Evolutionary conservation across 2,329 filamentous ascomycete species (phyloP).

Genomic region (Xylaria sp.): DNA sequence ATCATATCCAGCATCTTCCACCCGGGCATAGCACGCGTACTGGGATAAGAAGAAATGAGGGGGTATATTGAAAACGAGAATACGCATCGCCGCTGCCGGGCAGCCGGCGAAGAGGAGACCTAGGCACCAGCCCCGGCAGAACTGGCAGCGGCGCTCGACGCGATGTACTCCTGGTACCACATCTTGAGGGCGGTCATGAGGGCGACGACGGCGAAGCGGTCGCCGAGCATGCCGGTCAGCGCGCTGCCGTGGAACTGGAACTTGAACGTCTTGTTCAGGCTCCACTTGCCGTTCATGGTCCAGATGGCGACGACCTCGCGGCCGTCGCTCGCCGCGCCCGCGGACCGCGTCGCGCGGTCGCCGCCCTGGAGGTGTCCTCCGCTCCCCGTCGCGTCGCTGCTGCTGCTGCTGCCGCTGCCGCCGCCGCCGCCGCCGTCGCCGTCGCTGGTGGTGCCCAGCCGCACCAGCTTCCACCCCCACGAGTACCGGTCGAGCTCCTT

Average conservation of each 20-base stretch:
- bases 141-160: not conserved
- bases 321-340: slow-evolving; percentile 24
- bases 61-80: slow-evolving; percentile 35
- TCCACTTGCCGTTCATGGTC: slow-evolving; percentile 15
- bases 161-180: not conserved
- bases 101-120: not conserved
- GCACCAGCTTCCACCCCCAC: slow-evolving; percentile 28
- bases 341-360: slow-evolving; percentile 1
- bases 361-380: no score
- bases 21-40: not conserved
- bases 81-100: slow-evolving; percentile 50
- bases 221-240: slow-evolving; percentile 27
- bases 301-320: slow-evolving; percentile 31
- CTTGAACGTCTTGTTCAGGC: slow-evolving; percentile 26
- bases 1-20: no score
- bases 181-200: slow-evolving; percentile 28
- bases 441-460: no score
- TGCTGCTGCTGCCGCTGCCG: no score
- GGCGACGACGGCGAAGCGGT: slow-evolving; percentile 24
- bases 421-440: no score
- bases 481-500: slow-evolving; percentile 13
- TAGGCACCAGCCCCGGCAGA: not conserved
- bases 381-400: slow-evolving; percentile 4
- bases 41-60: not conserved
- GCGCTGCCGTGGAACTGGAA: slow-evolving; percentile 30